Evolutionary conservation across 345 rosid species (phyloP), one percentile per base, ranked within the genome.

Genomic region (Heritiera fomes): DNA sequence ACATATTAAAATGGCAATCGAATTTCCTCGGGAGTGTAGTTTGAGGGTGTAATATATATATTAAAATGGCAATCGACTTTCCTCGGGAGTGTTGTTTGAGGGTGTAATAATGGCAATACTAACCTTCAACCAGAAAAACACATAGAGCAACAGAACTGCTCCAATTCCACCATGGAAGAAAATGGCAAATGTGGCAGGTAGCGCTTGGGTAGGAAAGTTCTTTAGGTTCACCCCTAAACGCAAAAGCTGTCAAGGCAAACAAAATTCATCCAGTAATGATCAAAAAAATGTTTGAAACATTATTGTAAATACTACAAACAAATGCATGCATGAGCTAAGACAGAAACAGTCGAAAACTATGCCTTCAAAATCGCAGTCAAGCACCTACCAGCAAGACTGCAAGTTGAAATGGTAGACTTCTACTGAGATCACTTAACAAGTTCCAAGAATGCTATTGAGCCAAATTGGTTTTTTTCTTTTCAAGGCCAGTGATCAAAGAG

Each of bases 91-190:
- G 30, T 1, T 18, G 55, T 47, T 20, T 12, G 23, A 12, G n/a
- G 6, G 56, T 28, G 30, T 28, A 8, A 47, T 7, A 46, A 62
- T 30, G 47, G 4, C 58, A 55, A 40, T 38, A 55, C 50, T 38
- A 40, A 89, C 99, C 99, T 97, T 94, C 82, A 91, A 73, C 99
- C 99, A 97, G 93, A 97, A 97, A 76, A 97, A 86, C 70, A 84
- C 90, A 14, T 97, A 94, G 72, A 97, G 98, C 81, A 82, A 67
- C 73, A 97, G 88, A 82, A 97, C 97, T 43, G 98, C 89, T 78
- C 90, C 98, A 38, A 97, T 91, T 60, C 99, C 97, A 0, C 86
- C 67, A 32, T 97, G 99, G 92, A 97, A 97, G 66, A 97, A 92
- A 68, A 85, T 38, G 67, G 93, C 93, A 62, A 88, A 90, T 56